A percentile compares a stretch with the other conserved stretches of the same genome.
Conservation (phyloP, 108 stramenopile species). For the Cyclotella distinguenda region DNA sequence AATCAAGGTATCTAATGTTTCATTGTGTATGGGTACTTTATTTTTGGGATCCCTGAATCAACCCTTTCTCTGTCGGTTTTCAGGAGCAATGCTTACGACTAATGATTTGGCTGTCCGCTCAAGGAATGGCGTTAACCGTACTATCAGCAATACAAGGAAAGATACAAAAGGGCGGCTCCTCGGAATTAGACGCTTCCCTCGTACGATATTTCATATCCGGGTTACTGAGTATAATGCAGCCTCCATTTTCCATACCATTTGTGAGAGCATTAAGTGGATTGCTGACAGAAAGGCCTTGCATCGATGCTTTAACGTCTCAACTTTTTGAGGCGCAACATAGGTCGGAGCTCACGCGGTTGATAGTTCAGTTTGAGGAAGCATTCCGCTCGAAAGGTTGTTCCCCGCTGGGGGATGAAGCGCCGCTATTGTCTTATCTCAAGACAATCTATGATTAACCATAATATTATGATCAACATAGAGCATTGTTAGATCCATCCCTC, state of each 20-base stretch:
- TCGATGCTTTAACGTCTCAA: conserved; percentile 68
- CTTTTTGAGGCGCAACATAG: conserved; percentile 60
- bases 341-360: conserved; percentile 18
- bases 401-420: conserved; percentile 1
- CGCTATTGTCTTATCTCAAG: conserved; percentile 14
- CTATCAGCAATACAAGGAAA: conserved; percentile 49
- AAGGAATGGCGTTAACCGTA: conserved; percentile 66
- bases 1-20: conserved; percentile 52
- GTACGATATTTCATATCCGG: conserved; percentile 77
- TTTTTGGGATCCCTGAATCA: background rate
- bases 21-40: background rate
- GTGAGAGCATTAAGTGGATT: conserved; percentile 49
- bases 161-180: conserved; percentile 50
- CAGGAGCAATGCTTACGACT: conserved; percentile 77
- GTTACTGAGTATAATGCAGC: conserved; percentile 60
- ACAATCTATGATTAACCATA: background rate
- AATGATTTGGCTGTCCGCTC: conserved; percentile 59
- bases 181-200: conserved; percentile 74
- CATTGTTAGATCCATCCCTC: too few relatives aligned
- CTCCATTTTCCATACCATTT: conserved; percentile 71
- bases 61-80: background rate
- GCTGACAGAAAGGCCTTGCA: conserved; percentile 53
- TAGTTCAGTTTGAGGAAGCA: conserved; percentile 19
- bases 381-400: background rate
- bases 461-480: too few relatives aligned